These are phyloP conservation scores for Pyrenophora teres DNA, from an alignment of 2,329 filamentous ascomycete species.

Conservation along the genomic window DNA sequence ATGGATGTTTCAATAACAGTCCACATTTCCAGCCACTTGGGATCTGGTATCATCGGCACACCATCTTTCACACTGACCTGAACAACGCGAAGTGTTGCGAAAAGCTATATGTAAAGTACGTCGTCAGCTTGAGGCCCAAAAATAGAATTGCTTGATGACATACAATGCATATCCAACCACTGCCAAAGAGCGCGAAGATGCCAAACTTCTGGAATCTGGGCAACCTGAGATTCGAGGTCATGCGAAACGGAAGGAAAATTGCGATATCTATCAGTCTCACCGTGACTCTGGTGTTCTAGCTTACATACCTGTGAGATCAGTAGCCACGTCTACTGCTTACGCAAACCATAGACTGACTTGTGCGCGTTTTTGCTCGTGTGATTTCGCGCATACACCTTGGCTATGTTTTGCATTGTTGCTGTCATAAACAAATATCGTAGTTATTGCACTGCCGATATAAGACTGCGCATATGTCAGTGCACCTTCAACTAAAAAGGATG, in stretches of 20 bases:
- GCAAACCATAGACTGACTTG: constrained; percentile 41
- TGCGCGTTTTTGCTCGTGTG: constrained; percentile 15
- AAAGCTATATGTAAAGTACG: not conserved
- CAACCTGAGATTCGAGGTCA: constrained; percentile 47
- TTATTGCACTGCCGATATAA: constrained; percentile 43
- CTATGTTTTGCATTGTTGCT: constrained; percentile 47
- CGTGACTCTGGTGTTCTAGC: too few species aligned
- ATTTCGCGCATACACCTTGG: constrained; percentile 29
- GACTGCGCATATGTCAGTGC: constrained; percentile 24
- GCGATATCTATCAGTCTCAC: constrained; percentile 24
- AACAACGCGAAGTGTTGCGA: not conserved
- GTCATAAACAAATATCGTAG: constrained; percentile 44
- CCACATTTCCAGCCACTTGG: constrained; percentile 1
- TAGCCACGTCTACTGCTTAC: constrained; percentile 42
- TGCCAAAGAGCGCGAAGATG: constrained; percentile 34
- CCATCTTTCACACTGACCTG: constrained; percentile 1
- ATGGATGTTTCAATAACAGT: not conserved
- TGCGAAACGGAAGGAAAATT: constrained; percentile 44
- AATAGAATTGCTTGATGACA: not conserved
- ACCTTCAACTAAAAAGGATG: not conserved
- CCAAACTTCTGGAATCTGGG: constrained; percentile 38
- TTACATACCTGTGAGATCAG: constrained; percentile 39
- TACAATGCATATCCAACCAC: not conserved
- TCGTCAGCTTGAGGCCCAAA: too few species aligned
- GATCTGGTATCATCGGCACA: not conserved